Evolutionary conservation across 2,329 filamentous ascomycete genomes (phyloP).

Genomic region (Aspergillus sp.): DNA sequence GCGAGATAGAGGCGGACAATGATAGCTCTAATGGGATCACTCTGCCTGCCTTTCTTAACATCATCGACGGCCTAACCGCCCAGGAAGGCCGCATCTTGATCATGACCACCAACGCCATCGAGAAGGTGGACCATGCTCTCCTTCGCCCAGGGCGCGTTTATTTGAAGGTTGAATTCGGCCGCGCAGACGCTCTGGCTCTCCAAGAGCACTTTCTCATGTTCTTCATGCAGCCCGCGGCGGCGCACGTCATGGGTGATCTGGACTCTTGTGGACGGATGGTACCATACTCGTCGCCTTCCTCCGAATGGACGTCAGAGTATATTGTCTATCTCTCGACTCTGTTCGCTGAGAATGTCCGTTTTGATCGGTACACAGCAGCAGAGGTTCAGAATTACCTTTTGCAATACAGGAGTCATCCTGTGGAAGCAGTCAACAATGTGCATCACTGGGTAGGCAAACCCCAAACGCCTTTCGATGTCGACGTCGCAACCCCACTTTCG

Average conservation of each 20-base stretch:
- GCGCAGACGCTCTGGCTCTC: neutral
- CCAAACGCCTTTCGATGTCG: neutral
- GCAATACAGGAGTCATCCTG: conserved; percentile 2
- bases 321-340: neutral
- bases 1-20: conserved; percentile 5
- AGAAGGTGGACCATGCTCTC: conserved; percentile 70
- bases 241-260: conserved; percentile 1
- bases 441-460: neutral
- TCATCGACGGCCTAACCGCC: conserved; percentile 77
- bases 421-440: conserved; percentile 1
- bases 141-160: conserved; percentile 74
- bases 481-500: conserved; percentile 1
- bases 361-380: conserved; percentile 2
- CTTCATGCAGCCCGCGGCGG: conserved; percentile 3
- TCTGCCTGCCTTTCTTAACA: conserved; percentile 75
- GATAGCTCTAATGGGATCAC: conserved; percentile 55
- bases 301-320: neutral
- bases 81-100: conserved; percentile 79
- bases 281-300: neutral
- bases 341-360: conserved; percentile 1
- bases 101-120: conserved; percentile 77
- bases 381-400: conserved; percentile 8
- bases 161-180: conserved; percentile 61
- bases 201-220: conserved; percentile 6
- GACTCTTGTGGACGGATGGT: neutral